A percentile compares a stretch with the other conserved stretches of the same genome.
These are phyloP conservation scores for Trichophyton verrucosum DNA, from an alignment of 2,329 filamentous ascomycete species.

Conservation along the genomic window DNA sequence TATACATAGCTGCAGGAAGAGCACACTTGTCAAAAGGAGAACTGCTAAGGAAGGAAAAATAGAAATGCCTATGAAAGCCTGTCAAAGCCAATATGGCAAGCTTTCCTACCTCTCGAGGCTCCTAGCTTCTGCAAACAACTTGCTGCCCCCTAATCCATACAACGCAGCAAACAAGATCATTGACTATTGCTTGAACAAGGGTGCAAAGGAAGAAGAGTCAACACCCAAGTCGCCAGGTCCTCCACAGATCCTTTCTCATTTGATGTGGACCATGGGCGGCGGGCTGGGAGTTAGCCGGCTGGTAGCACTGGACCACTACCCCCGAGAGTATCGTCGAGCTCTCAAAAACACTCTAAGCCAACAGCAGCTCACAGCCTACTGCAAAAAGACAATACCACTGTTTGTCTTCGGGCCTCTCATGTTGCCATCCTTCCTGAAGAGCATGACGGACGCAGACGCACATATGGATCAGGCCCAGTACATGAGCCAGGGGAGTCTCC, in stretches of 20 bases:
- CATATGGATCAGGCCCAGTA: constrained; percentile 12
- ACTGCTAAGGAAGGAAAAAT: neutral
- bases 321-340: constrained; percentile 18
- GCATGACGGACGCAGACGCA: constrained; percentile 16
- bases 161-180: neutral
- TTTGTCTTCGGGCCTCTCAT: constrained; percentile 23
- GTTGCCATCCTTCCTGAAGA: constrained; percentile 23
- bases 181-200: neutral
- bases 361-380: constrained; percentile 14
- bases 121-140: neutral
- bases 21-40: no score
- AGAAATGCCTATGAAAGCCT: neutral
- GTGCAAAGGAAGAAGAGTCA: neutral
- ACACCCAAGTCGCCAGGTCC: neutral
- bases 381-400: constrained; percentile 15
- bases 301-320: constrained; percentile 11
- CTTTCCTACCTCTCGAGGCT: neutral
- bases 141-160: neutral
- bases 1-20: no score
- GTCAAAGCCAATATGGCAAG: neutral
- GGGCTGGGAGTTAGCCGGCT: neutral
- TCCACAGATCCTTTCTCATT: neutral
- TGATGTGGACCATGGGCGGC: neutral
- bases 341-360: constrained; percentile 17
- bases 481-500: constrained; percentile 21